Conservation (phyloP, 345 rosid species). For the Arabidopsis thaliana region TAIR10.1 NC_003071.7:15253001-15253500, state of each 20-base stretch:
- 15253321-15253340: not conserved
- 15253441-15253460: too few species aligned
- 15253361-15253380: too few species aligned
- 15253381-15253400: too few species aligned
- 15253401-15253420: not conserved
- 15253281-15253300: not conserved
- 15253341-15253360: too few species aligned
- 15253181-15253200: not conserved
- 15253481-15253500: constrained; percentile 12
- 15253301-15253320: not conserved
- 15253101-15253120: not conserved
- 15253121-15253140: not conserved
- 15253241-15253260: not conserved
- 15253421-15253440: not conserved
- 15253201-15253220: not conserved
- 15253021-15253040: not conserved
- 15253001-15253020: not conserved
- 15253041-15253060: not conserved
- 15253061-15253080: not conserved
- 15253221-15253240: not conserved
- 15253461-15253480: not conserved
- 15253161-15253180: not conserved
- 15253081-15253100: not conserved
- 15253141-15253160: not conserved
- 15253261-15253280: not conserved